Base-by-base conservation (phyloP, 176 grass and related monocot species). In the Eragrostis curvula region DNA sequence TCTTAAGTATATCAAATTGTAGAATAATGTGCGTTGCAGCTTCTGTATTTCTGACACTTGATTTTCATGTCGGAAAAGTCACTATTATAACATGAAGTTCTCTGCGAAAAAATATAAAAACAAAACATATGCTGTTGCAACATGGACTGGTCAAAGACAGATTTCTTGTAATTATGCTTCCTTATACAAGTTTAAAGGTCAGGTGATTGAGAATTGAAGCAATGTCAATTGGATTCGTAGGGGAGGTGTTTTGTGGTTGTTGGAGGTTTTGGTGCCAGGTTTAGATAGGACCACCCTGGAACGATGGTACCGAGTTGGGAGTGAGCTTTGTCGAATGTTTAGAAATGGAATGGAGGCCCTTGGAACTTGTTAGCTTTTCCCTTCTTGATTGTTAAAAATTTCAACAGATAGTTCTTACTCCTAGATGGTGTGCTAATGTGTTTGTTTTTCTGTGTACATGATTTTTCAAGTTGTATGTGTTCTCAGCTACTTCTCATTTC, bases 401-500 rank as follows among this genome's bases (percentile, higher is more conserved):
- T 58, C 21, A 70, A 40, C 40, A 56, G 11, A 11, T 23, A 59
- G 49, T 46, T 76, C 12, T 8, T 59, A 25, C n/a, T 24, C 0
- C 11, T 59, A 63, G 60, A 0, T 3, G n/a, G 77, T 24, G 3
- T 7, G 7, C 44, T 48, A 30, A 39, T 4, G 3, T 63, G 5
- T 72, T 15, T 23, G 64, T 73, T 58, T 71, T 9, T 43, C 12
- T 63, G 13, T 48, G 0, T 76, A 18, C 68, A 40, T 62, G 58
- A 24, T 45, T 20, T 71, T 85, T 72, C 45, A 30, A 53, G 24
- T 50, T 56, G 9, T 76, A 11, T 78, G 15, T 85, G 14, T 77
- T 77, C 73, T 81, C 78, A 70, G 47, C 16, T 21, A 57, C 32
- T 49, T 66, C 25, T 83, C 43, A 36, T 85, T 89, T 98, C 87